These are phyloP conservation scores for Pichia membranifaciens DNA, from an alignment of 805 yeast species.

Conservation along the genomic window DNA sequence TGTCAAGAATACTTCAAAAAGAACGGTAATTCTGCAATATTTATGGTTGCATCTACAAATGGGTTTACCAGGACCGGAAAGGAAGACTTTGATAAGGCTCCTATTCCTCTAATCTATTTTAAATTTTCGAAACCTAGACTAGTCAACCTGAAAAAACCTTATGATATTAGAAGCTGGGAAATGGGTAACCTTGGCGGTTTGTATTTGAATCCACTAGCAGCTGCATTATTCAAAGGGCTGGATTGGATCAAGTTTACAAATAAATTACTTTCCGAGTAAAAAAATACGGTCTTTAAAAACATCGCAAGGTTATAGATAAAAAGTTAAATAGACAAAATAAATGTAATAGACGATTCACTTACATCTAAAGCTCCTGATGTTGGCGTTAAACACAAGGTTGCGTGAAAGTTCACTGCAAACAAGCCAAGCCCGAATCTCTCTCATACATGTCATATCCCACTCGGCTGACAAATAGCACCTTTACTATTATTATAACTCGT, in stretches of 20 bases:
- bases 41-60: slow-evolving; percentile 43
- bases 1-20: slow-evolving; percentile 25
- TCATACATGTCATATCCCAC: too few species aligned
- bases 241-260: slow-evolving; percentile 27
- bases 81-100: slow-evolving; percentile 38
- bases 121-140: slow-evolving; percentile 33
- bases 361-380: too few species aligned
- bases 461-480: too few species aligned
- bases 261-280: not conserved
- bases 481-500: too few species aligned
- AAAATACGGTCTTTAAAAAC: too few species aligned
- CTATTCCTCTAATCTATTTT: slow-evolving; percentile 41
- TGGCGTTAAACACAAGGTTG: too few species aligned
- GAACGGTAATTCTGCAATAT: slow-evolving; percentile 15
- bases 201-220: slow-evolving; percentile 35
- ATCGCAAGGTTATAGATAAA: too few species aligned
- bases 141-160: slow-evolving; percentile 18
- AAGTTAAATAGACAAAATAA: too few species aligned
- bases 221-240: slow-evolving; percentile 32
- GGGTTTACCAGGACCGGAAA: slow-evolving; percentile 44
- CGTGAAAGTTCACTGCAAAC: too few species aligned
- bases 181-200: slow-evolving; percentile 33
- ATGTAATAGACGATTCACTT: too few species aligned
- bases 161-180: slow-evolving; percentile 33
- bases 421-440: too few species aligned